Evolutionary conservation across 208 protist genomes (phyloP), one percentile per base, ranked within the genome.

Genomic region (Crithidia bombi): DNA sequence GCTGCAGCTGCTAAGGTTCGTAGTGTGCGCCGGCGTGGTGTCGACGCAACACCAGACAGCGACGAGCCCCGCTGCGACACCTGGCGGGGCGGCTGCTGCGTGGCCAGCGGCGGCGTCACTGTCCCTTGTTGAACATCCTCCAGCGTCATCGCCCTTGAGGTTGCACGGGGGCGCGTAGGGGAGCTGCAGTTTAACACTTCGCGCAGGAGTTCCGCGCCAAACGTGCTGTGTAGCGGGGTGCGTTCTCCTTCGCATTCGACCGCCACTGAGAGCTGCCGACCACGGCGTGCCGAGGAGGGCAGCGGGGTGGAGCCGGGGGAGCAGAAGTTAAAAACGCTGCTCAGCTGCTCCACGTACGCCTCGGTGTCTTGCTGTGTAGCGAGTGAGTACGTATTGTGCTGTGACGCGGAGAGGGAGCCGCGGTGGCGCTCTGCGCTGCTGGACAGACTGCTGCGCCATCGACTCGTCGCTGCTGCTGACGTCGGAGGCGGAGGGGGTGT

Each of bases 241-340:
- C 21, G 33, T 33, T 57, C 47, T 0, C 21, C 15, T 5, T 44
- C 39, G 5, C 4, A 32, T 28, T 35, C 30, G 38, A 25, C 28
- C 2, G 62, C 21, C 36, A 41, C 35, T 2, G 52, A 58, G 5
- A 6, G 23, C 41, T 62, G 33, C 43, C 23, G 32, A 5, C 26
- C 6, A 12, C 47, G 61, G 3, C 50, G 55, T 26, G 58, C 69
- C 19, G 66, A 61, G 4, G 64, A 59, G 4, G 67, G 70, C 15
- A 83, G 43, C 23, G 81, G 81, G 9, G 82, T 87, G 0, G 82
- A 78, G 15, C 65, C 51, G 4, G 82, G 78, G 1, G 82, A 77
- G 35, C 38, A 49, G 65, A 81, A 87, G 38, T 77, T 74, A 56
- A 83, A 87, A 41, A 78, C 32, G 19, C 55, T 55, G 15, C 58